Evolutionary conservation across 2,329 filamentous ascomycete species (phyloP).

Genomic region (Fusarium chaquense): DNA sequence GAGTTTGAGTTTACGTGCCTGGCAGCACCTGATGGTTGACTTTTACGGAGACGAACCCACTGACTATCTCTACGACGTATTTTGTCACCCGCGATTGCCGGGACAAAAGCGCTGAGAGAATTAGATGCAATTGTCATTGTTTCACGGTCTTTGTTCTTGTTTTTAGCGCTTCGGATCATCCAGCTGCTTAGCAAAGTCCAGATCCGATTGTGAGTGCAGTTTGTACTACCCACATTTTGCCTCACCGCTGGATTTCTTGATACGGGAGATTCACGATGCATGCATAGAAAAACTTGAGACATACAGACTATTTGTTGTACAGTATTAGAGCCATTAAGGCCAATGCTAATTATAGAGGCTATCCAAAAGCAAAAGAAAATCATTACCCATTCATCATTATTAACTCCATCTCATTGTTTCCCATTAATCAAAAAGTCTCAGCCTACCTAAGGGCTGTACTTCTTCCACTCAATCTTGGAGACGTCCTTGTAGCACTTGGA

Average conservation of each 20-base stretch:
- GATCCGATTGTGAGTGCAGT: constrained; percentile 3
- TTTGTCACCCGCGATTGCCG: constrained; percentile 1
- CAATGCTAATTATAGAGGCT: constrained; percentile 30
- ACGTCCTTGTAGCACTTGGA: constrained; percentile 59
- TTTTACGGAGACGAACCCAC: background rate
- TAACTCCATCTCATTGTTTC: constrained; percentile 18
- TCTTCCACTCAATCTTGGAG: constrained; percentile 43
- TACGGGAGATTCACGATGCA: background rate
- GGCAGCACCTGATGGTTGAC: constrained; percentile 12
- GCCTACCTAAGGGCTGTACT: constrained; percentile 40
- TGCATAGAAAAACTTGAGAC: background rate
- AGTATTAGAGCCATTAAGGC: constrained; percentile 33
- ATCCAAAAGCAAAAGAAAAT: constrained; percentile 21
- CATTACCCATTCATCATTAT: constrained; percentile 37
- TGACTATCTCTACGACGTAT: background rate
- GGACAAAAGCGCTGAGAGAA: background rate
- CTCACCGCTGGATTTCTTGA: constrained; percentile 18
- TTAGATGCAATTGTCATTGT: background rate
- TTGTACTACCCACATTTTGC: constrained; percentile 11
- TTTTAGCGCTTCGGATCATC: constrained; percentile 6
- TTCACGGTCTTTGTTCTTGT: constrained; percentile 16
- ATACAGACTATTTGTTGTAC: constrained; percentile 23
- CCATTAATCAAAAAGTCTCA: background rate
- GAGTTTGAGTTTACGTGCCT: constrained; percentile 30
- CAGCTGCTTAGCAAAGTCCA: constrained; percentile 13